phyloP scores from a whole-genome alignment of 208 protist species.

The Trypanosoma avium region DNA sequence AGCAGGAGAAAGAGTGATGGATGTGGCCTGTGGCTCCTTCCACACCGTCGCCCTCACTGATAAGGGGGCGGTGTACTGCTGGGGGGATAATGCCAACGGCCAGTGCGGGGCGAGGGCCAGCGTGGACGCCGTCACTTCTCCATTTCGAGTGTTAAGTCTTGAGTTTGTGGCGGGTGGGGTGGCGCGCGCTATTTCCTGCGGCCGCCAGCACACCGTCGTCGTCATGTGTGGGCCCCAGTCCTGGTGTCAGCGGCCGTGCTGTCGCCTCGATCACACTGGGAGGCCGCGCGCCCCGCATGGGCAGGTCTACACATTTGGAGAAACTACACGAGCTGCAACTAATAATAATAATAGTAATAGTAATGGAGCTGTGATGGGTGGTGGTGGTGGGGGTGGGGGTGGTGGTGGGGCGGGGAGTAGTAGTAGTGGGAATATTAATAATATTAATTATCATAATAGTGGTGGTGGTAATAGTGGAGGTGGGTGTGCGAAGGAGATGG shows the following conservation, averaged over 20 bases:
- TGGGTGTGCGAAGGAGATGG: constrained; percentile 3
- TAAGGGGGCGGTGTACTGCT: constrained; percentile 72
- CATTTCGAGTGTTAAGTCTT: constrained; percentile 72
- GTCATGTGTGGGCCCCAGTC: constrained; percentile 83
- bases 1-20: constrained; percentile 53
- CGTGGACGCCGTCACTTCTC: constrained; percentile 57
- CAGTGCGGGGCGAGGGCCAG: constrained; percentile 59
- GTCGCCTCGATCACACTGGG: constrained; percentile 41
- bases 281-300: constrained; percentile 36
- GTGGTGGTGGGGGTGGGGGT: constrained; percentile 8
- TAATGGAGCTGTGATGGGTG: neutral
- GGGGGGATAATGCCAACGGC: constrained; percentile 84
- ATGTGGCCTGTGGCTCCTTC: constrained; percentile 84
- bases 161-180: constrained; percentile 81
- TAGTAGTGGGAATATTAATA: neutral
- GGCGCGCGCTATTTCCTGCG: constrained; percentile 69
- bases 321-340: constrained; percentile 24
- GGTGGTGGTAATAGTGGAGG: constrained; percentile 13
- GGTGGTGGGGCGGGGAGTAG: neutral
- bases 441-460: neutral
- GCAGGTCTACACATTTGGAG: constrained; percentile 80
- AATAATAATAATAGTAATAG: constrained; percentile 2
- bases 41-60: constrained; percentile 80
- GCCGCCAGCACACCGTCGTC: constrained; percentile 82
- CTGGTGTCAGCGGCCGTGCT: constrained; percentile 58